Percentiles rank a stretch among this genome's conserved stretches.
Evolutionary conservation across 2,329 filamentous ascomycete genomes (phyloP).

Genomic region (Chaetomium sp.): DNA sequence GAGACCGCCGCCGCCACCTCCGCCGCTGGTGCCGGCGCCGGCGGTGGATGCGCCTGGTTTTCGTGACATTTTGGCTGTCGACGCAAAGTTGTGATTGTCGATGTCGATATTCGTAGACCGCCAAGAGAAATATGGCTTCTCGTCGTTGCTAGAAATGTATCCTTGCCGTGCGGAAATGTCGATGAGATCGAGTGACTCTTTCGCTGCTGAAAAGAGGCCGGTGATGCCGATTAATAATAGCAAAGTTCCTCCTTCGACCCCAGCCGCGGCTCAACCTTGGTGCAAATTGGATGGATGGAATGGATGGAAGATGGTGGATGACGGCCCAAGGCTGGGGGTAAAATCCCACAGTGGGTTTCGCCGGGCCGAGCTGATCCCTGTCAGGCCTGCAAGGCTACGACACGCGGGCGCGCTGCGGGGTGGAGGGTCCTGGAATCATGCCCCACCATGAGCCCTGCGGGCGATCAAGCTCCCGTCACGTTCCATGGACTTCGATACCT

Average conservation of each 20-base stretch:
- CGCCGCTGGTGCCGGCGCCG: no score
- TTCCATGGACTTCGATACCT: conserved; percentile 20
- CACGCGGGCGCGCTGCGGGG: neutral
- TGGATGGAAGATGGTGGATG: neutral
- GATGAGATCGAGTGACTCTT: no score
- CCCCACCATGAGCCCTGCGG: conserved; percentile 17
- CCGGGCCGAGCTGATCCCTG: neutral
- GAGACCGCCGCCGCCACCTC: conserved; percentile 2
- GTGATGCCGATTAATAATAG: no score
- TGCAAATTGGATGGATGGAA: neutral
- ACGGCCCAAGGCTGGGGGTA: neutral
- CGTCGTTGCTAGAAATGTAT: no score
- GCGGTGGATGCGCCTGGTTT: conserved; percentile 22
- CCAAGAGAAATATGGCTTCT: no score
- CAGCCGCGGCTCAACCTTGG: no score
- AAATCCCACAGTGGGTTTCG: neutral
- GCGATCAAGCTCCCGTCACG: neutral
- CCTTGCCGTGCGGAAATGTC: no score
- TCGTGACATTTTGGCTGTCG: conserved; percentile 31
- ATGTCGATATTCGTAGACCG: no score
- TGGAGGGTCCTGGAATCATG: conserved; percentile 8
- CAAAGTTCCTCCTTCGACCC: no score
- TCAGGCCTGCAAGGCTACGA: conserved; percentile 4
- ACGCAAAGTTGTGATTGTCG: neutral
- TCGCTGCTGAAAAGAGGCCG: no score